A percentile compares a stretch with the other conserved stretches of the same genome.
Evolutionary conservation across 176 grass and related monocot species (phyloP).

Genomic region (Alopecurus myosuroides): DNA sequence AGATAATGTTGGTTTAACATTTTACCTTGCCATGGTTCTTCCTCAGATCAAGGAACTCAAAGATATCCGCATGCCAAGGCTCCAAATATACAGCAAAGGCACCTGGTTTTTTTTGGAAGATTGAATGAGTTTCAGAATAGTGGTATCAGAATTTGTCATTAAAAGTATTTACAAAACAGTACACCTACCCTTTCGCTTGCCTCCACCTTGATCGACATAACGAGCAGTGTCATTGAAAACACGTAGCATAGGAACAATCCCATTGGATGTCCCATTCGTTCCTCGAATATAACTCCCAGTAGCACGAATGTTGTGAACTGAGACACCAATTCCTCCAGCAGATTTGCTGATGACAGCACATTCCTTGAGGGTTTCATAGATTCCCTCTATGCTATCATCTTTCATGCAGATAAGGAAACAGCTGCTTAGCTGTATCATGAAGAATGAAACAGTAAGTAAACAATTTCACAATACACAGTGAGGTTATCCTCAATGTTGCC

Average conservation of each 20-base stretch:
- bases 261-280: slow-evolving; percentile 90
- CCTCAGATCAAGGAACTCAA: slow-evolving; percentile 90
- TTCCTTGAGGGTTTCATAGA: slow-evolving; percentile 95
- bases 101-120: slow-evolving; percentile 37
- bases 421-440: slow-evolving; percentile 68
- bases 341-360: slow-evolving; percentile 96
- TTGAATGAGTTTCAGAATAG: not conserved
- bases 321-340: slow-evolving; percentile 95
- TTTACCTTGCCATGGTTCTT: slow-evolving; percentile 98
- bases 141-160: not conserved
- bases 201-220: slow-evolving; percentile 97
- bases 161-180: not conserved
- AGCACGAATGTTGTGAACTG: slow-evolving; percentile 79
- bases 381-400: slow-evolving; percentile 96
- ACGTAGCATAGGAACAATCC: slow-evolving; percentile 92
- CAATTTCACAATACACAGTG: not conserved
- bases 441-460: slow-evolving; percentile 9
- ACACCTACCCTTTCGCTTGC: slow-evolving; percentile 85
- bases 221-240: slow-evolving; percentile 97
- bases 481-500: too few relatives aligned
- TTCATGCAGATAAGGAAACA: slow-evolving; percentile 98
- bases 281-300: slow-evolving; percentile 89
- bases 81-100: slow-evolving; percentile 96
- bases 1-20: not conserved
- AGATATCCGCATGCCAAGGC: slow-evolving; percentile 98